A percentile compares a stretch with the other conserved stretches of the same genome.
Conservation (phyloP, 768 basidiomycete genomes). For the Phlegmacium glaucopus region DNA sequence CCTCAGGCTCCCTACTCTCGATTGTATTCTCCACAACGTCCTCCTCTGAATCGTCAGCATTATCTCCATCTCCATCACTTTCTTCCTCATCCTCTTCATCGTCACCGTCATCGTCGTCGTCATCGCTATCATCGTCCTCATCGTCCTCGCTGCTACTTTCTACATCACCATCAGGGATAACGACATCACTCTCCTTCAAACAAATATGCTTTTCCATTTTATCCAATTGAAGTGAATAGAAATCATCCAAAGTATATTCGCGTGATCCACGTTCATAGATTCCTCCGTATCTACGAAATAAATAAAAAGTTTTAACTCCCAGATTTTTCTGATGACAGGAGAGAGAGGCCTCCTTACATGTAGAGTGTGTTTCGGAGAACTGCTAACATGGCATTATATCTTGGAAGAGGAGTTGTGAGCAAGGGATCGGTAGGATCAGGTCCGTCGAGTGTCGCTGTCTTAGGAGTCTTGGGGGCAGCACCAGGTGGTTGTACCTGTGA, state of each 20-base stretch:
- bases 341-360: constrained; percentile 52
- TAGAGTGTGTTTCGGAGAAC: constrained; percentile 82
- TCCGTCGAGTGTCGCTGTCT: constrained; percentile 6
- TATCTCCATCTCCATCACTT: too few species aligned
- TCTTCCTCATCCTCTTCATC: too few species aligned
- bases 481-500: too few species aligned
- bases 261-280: constrained; percentile 80
- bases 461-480: too few species aligned
- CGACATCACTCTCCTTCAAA: constrained; percentile 61
- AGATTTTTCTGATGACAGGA: not conserved
- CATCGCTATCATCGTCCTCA: constrained; percentile 55
- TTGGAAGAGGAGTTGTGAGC: constrained; percentile 58
- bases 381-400: constrained; percentile 89
- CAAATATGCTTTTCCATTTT: constrained; percentile 80
- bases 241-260: constrained; percentile 91
- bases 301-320: not conserved
- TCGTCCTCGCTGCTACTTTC: constrained; percentile 62
- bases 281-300: constrained; percentile 68
- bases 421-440: constrained; percentile 63
- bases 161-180: constrained; percentile 60
- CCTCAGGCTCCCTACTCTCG: too few species aligned
- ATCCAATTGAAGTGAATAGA: constrained; percentile 75
- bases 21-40: too few species aligned
- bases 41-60: too few species aligned
- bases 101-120: too few species aligned